These are phyloP conservation scores for Suillus ampliporus DNA, from an alignment of 768 basidiomycete species.

Conservation along the genomic window DNA sequence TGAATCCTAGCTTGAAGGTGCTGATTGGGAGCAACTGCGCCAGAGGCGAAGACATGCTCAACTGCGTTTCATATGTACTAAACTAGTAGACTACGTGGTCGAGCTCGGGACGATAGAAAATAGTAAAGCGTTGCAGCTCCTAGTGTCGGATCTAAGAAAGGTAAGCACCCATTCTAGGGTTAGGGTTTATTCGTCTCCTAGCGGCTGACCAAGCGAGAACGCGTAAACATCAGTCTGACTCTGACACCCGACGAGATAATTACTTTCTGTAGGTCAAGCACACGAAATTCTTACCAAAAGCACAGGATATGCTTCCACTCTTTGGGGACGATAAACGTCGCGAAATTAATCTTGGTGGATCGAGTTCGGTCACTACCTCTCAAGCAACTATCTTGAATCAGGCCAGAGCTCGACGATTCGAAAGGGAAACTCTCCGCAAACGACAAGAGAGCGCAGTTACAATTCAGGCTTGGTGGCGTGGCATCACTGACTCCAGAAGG, in stretches of 20 bases:
- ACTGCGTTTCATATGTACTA: too few relatives aligned
- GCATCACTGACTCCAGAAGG: constrained; percentile 45
- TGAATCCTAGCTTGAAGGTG: constrained; percentile 43
- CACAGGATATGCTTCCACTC: constrained; percentile 43
- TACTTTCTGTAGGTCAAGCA: background rate
- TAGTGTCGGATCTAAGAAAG: too few relatives aligned
- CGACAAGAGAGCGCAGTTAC: constrained; percentile 61
- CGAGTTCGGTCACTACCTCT: constrained; percentile 49
- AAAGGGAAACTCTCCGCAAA: constrained; percentile 59
- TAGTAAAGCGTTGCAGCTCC: too few relatives aligned
- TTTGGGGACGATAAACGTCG: constrained; percentile 61
- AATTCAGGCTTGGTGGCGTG: constrained; percentile 78
- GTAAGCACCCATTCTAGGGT: constrained; percentile 17
- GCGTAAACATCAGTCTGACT: constrained; percentile 11
- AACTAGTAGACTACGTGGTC: too few relatives aligned
- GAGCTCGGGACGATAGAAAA: too few relatives aligned
- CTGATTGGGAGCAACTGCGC: constrained; percentile 16
- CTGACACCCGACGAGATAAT: constrained; percentile 5
- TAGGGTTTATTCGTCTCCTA: constrained; percentile 27
- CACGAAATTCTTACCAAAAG: background rate
- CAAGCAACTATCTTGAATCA: constrained; percentile 63
- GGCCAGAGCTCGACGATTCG: constrained; percentile 63
- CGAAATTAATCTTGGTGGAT: constrained; percentile 80
- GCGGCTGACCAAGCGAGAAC: constrained; percentile 12
- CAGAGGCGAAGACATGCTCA: background rate